Percentiles rank a stretch among this genome's conserved stretches.
phyloP scores from a whole-genome alignment of 2,329 filamentous ascomycete genomes.

The Penicillium fuscoglaucum region DNA sequence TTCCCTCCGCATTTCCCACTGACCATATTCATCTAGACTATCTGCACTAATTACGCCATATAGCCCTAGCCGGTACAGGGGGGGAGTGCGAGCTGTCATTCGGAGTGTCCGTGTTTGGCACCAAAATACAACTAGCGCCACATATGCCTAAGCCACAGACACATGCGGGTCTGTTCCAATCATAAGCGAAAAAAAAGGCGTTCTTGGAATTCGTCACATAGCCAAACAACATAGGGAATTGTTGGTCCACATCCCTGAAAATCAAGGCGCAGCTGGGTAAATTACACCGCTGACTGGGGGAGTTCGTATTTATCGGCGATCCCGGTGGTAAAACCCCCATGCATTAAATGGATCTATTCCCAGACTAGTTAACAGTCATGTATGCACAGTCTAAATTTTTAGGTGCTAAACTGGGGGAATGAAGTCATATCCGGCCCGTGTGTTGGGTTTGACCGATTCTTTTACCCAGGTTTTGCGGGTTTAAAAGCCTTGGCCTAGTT shows the following conservation, averaged over 20 bases:
- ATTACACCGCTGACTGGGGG: slow-evolving; percentile 20
- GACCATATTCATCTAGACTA: background rate
- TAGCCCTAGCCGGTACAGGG: slow-evolving; percentile 9
- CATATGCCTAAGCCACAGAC: slow-evolving; percentile 6
- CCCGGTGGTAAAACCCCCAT: slow-evolving; percentile 15
- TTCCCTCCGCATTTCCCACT: background rate
- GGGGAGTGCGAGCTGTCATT: slow-evolving; percentile 7
- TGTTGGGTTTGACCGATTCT: slow-evolving; percentile 7
- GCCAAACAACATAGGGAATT: background rate
- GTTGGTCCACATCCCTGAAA: background rate
- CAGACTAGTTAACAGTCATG: background rate
- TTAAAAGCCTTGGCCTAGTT: background rate
- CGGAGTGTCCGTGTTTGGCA: slow-evolving; percentile 8
- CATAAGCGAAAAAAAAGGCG: background rate
- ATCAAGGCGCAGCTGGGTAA: slow-evolving; percentile 15
- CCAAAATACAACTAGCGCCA: slow-evolving; percentile 7
- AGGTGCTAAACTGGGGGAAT: slow-evolving; percentile 5
- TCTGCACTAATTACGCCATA: slow-evolving; percentile 2
- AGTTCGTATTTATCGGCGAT: slow-evolving; percentile 22
- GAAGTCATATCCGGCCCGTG: slow-evolving; percentile 4
- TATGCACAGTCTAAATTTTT: slow-evolving; percentile 8
- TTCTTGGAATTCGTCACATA: background rate
- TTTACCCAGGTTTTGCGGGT: background rate
- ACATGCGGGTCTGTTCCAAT: background rate
- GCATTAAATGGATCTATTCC: background rate